Conservation (phyloP, 148 eudicot genomes). For the Heliamphora exappendiculata region DNA sequence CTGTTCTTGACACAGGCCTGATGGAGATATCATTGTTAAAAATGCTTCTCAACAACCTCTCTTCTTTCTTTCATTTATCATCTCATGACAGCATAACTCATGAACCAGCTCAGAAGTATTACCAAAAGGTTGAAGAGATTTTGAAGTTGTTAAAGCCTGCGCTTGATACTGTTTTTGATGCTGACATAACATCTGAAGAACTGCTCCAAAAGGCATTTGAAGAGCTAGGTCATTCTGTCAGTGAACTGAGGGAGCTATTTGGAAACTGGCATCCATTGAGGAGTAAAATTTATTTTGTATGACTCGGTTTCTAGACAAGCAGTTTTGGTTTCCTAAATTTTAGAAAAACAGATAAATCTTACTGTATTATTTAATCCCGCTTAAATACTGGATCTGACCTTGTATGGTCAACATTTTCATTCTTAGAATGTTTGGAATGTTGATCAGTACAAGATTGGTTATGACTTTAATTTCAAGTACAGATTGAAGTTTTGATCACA, state of each 20-base stretch:
- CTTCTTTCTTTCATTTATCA: slow-evolving; percentile 49
- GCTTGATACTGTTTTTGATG: slow-evolving; percentile 52
- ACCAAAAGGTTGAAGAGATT: slow-evolving; percentile 57
- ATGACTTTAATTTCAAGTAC: not conserved
- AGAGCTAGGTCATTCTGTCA: slow-evolving; percentile 44
- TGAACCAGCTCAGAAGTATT: slow-evolving; percentile 52
- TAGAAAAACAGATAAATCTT: not conserved
- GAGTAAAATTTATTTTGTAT: slow-evolving; percentile 84
- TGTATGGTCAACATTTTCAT: not conserved
- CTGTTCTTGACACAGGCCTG: slow-evolving; percentile 32
- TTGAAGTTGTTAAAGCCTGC: slow-evolving; percentile 69
- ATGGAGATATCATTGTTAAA: slow-evolving; percentile 85
- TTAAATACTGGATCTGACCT: not conserved
- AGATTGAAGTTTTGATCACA: not conserved
- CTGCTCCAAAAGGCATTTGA: slow-evolving; percentile 44
- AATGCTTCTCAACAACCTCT: slow-evolving; percentile 61
- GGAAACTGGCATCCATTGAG: slow-evolving; percentile 69
- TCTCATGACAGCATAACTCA: slow-evolving; percentile 42
- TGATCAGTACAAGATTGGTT: not conserved
- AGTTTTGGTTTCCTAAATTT: not conserved
- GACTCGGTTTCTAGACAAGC: slow-evolving; percentile 20
- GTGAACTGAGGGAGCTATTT: slow-evolving; percentile 62
- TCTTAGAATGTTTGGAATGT: not conserved
- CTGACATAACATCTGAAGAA: slow-evolving; percentile 57
- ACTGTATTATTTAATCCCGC: not conserved